phyloP scores from a whole-genome alignment of 495 filamentous ascomycete genomes.

The Lasiosphaeria miniovina region DNA sequence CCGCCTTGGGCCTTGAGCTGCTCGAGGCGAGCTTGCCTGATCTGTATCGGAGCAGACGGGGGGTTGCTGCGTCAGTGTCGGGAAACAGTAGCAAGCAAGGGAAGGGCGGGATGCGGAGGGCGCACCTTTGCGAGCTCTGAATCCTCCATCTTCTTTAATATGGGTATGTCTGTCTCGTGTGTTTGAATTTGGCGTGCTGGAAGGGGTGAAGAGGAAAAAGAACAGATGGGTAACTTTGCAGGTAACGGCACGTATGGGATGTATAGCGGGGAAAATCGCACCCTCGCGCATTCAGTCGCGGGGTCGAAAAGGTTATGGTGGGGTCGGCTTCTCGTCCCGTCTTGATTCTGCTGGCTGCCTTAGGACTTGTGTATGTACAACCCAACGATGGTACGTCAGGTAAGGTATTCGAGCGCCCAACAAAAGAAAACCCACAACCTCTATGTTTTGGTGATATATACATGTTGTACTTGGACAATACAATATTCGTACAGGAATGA shows the following conservation, averaged over 20 bases:
- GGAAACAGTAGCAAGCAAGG: background rate
- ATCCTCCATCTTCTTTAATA: conserved; percentile 64
- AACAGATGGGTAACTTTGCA: background rate
- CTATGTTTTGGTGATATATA: too few relatives aligned
- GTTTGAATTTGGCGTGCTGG: conserved; percentile 2
- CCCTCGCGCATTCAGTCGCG: conserved; percentile 12
- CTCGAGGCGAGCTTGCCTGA: conserved; percentile 82
- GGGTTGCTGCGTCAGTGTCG: background rate
- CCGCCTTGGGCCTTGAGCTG: conserved; percentile 76
- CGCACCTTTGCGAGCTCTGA: conserved; percentile 77
- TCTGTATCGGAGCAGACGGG: conserved; percentile 45
- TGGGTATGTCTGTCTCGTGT: background rate
- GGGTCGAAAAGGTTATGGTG: conserved; percentile 20
- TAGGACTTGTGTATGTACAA: too few relatives aligned
- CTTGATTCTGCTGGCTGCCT: background rate
- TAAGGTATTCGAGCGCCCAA: too few relatives aligned
- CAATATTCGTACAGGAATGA: too few relatives aligned
- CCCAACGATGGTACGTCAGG: too few relatives aligned
- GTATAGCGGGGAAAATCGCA: conserved; percentile 1
- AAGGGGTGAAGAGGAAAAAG: background rate
- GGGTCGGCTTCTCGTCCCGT: conserved; percentile 2
- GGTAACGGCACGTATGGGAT: background rate
- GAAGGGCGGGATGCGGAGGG: background rate
- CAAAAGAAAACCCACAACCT: too few relatives aligned
- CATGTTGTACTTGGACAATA: too few relatives aligned